Percentiles rank a stretch among this genome's conserved stretches.
phyloP scores from a whole-genome alignment of 2,329 filamentous ascomycete genomes.

The Nannizziopsis barbatae region DNA sequence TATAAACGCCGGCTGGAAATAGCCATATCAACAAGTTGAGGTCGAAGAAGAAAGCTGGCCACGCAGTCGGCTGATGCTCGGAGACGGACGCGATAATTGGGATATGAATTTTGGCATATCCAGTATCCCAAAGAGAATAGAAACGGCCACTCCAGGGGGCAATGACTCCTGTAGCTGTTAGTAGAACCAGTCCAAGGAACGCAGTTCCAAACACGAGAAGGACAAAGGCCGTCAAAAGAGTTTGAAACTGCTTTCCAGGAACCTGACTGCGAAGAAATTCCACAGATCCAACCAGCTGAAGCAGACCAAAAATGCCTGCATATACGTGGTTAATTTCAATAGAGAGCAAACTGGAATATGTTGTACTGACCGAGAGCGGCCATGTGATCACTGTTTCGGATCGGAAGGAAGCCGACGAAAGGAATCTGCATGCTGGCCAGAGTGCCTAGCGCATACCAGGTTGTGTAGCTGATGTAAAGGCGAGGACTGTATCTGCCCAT shows the following conservation, averaged over 20 bases:
- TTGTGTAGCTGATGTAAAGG: conserved; percentile 92
- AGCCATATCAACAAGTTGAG: conserved; percentile 98
- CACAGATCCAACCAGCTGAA: conserved; percentile 86
- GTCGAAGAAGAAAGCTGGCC: conserved; percentile 99
- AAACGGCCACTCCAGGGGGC: conserved; percentile 97
- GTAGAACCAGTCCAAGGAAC: conserved; percentile 63
- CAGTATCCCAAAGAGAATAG: conserved; percentile 98
- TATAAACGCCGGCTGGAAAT: conserved; percentile 94
- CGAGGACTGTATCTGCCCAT: conserved; percentile 95
- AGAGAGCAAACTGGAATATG: neutral
- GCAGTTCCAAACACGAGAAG: conserved; percentile 62
- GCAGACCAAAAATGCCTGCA: conserved; percentile 80
- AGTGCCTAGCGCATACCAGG: conserved; percentile 94
- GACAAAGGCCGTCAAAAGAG: conserved; percentile 66
- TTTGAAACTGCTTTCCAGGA: conserved; percentile 87
- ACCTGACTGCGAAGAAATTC: conserved; percentile 83
- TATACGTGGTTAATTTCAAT: conserved; percentile 18
- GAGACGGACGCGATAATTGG: conserved; percentile 99
- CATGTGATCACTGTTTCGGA: conserved; percentile 98
- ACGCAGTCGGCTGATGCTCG: conserved; percentile 96
- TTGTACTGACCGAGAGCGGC: conserved; percentile 64
- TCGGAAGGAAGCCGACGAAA: conserved; percentile 92
- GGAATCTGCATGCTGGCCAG: conserved; percentile 98
- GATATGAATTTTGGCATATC: conserved; percentile 98
- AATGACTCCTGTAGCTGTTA: conserved; percentile 79